phyloP scores from a whole-genome alignment of 169 alveolate species.

The Perkinsus marinus region DNA sequence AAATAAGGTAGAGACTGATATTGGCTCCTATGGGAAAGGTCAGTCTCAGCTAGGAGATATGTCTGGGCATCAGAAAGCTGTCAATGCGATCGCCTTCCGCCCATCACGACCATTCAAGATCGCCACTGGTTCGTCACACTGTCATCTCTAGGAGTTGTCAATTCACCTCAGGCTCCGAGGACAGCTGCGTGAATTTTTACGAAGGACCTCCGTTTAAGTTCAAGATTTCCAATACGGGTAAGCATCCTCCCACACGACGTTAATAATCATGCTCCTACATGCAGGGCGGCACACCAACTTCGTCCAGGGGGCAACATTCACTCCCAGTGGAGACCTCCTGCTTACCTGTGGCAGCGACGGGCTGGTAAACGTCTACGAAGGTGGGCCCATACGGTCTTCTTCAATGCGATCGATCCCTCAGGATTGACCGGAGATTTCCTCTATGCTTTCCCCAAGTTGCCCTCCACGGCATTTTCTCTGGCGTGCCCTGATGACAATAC shows the following conservation, averaged over 20 bases:
- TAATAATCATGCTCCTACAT: background rate
- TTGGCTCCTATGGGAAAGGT: background rate
- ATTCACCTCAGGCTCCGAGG: background rate
- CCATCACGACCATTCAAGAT: background rate
- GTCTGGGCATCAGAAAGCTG: background rate
- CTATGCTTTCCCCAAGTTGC: background rate
- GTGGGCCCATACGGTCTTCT: too few species aligned
- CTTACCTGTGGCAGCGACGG: background rate
- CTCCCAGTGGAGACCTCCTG: background rate
- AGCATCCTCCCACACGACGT: too few species aligned
- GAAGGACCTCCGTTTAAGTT: background rate
- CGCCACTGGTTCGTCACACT: background rate
- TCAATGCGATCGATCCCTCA: too few species aligned
- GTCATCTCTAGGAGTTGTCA: background rate
- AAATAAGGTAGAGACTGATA: background rate
- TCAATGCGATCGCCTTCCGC: background rate
- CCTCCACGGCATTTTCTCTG: background rate
- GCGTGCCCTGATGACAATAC: background rate
- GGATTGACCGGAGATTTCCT: background rate
- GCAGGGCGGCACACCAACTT: background rate
- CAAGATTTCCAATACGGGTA: background rate
- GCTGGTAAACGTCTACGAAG: background rate
- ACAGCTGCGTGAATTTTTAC: background rate
- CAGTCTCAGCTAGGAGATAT: background rate
- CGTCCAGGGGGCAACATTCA: background rate